Percentiles rank a stretch among this genome's conserved stretches.
phyloP scores from a whole-genome alignment of 805 yeast genomes.

The Spathaspora boniae region DNA sequence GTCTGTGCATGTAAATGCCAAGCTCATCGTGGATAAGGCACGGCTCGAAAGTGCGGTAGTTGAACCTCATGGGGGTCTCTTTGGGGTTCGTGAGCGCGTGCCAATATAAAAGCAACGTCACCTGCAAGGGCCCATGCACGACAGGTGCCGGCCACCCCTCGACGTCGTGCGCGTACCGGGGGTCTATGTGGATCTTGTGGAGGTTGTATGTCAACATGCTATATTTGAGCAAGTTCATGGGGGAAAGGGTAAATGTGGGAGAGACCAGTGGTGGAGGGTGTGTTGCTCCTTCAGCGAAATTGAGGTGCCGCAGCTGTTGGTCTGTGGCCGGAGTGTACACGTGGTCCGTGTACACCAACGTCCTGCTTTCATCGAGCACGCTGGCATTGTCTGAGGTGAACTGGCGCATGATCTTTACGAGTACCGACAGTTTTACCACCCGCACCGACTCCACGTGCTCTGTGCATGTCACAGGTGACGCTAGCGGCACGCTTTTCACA shows the following conservation, averaged over 20 bases:
- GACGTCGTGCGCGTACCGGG: conserved; percentile 41
- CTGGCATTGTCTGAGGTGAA: conserved; percentile 25
- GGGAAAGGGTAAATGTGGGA: conserved; percentile 14
- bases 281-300: not conserved
- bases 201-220: conserved; percentile 79
- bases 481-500: conserved; percentile 18
- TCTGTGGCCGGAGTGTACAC: conserved; percentile 17
- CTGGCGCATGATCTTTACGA: conserved; percentile 55
- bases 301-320: no score
- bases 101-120: conserved; percentile 59
- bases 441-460: conserved; percentile 51
- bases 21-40: conserved; percentile 39
- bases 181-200: conserved; percentile 79
- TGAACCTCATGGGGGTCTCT: conserved; percentile 26
- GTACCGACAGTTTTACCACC: conserved; percentile 30
- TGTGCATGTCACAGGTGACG: conserved; percentile 40
- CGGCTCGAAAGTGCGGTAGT: conserved; percentile 51
- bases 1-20: not conserved
- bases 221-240: conserved; percentile 53
- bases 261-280: conserved; percentile 19
- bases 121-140: conserved; percentile 79
- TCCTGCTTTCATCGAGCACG: conserved; percentile 49
- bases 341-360: conserved; percentile 58
- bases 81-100: conserved; percentile 19
- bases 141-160: conserved; percentile 65